Base-by-base conservation (phyloP, 345 rosid genomes). In the Punica granatum region DNA sequence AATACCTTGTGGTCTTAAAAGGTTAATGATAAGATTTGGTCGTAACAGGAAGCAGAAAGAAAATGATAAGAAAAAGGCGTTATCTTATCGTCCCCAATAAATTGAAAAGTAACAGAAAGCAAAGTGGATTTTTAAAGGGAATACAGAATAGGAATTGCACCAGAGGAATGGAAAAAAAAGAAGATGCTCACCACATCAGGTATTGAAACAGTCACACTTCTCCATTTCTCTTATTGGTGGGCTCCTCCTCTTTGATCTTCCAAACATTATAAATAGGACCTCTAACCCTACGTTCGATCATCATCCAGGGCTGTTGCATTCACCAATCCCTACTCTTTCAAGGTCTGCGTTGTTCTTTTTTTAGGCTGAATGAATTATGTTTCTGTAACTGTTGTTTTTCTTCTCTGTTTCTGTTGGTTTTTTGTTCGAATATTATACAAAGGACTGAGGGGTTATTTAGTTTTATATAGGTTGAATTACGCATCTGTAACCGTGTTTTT, bases 181-280 rank as follows among this genome's bases (percentile, higher is more conserved):
- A 44, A 69, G 70, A 81, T 81, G 88, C 86, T 77, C 34, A 43
- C 82, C 82, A 79, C 83, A 66, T 81, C 81, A 74, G 75, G 67
- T 65, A 33, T 67, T 46, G 64, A 33, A 26, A 10, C 31, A 30
- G 67, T 70, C 76, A 59, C 44, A 33, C 21, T n/a, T n/a, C n/a
- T n/a, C n/a, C n/a, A n/a, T n/a, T n/a, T n/a, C n/a, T n/a, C n/a
- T n/a, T n/a, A n/a, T n/a, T n/a, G n/a, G n/a, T n/a, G n/a, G n/a
- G n/a, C n/a, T 34, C 16, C 67, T 56, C 70, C 8, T 43, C 46
- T 33, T 37, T 37, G 11, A 37, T 37, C 65, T 48, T 65, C 18
- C 26, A 36, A 14, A 67, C 41, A 69, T 69, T 77, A 81, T 73
- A 79, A 74, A 74, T 71, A 70, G 37, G 72, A 11, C 60, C 53